Conservation (phyloP, 192 early-diverging fungal genomes). For the Linderina pennispora region DNA sequence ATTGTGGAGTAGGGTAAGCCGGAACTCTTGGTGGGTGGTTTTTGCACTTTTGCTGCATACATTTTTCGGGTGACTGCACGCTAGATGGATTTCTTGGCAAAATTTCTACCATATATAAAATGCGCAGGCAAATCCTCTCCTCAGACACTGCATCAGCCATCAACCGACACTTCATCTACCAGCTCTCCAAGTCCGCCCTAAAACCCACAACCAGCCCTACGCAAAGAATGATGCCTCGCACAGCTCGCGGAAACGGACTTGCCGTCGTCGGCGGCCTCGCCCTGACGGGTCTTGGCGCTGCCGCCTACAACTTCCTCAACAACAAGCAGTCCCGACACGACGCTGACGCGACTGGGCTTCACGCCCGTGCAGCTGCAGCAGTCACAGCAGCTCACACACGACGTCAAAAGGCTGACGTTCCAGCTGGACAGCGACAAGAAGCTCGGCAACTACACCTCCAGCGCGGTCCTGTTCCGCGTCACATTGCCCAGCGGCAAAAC, state of each 20-base stretch:
- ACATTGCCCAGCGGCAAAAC: constrained; percentile 56
- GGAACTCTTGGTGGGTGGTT: too few species aligned
- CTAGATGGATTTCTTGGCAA: too few species aligned
- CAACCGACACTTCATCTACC: too few species aligned
- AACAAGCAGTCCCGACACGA: neutral
- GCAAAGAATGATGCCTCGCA: too few species aligned
- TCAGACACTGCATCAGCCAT: too few species aligned
- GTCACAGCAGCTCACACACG: constrained; percentile 46
- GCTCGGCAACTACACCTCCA: constrained; percentile 52
- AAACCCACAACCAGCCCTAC: too few species aligned
- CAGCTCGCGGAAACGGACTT: neutral
- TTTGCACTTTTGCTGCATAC: too few species aligned
- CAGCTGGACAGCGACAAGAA: constrained; percentile 45
- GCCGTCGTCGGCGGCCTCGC: neutral
- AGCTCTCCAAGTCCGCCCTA: too few species aligned
- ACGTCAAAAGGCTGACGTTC: constrained; percentile 51
- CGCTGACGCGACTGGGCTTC: constrained; percentile 1
- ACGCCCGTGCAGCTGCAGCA: constrained; percentile 6
- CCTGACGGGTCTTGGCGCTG: neutral
- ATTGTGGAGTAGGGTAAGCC: too few species aligned
- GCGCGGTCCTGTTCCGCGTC: constrained; percentile 60
- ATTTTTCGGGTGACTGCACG: too few species aligned
- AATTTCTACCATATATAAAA: too few species aligned
- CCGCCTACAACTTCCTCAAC: constrained; percentile 2
- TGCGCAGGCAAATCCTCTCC: too few species aligned